phyloP scores from a whole-genome alignment of 2,329 filamentous ascomycete genomes.

The Aspergillus nomiae region DNA sequence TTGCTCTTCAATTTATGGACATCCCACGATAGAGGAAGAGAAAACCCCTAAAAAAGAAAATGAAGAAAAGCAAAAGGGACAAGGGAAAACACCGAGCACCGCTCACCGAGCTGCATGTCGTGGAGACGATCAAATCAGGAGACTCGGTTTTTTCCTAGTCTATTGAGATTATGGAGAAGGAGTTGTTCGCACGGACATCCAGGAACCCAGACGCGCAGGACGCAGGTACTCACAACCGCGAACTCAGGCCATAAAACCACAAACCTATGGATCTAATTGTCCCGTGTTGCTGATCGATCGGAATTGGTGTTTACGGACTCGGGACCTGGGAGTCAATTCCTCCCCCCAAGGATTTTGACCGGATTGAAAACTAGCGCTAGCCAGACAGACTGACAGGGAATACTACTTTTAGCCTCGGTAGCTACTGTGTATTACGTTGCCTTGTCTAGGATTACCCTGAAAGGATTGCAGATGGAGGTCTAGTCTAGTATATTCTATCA shows the following conservation, averaged over 20 bases:
- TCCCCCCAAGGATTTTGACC: neutral
- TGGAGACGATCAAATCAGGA: slow-evolving; percentile 10
- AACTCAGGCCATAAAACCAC: neutral
- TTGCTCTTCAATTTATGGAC: neutral
- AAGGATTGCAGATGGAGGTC: neutral
- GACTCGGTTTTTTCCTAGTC: slow-evolving; percentile 3
- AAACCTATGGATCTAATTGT: neutral
- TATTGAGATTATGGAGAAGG: neutral
- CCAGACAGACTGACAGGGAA: neutral
- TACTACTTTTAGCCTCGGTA: neutral
- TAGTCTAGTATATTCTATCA: slow-evolving; percentile 7
- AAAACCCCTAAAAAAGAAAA: neutral
- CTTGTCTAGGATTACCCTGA: neutral
- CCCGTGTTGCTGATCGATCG: slow-evolving; percentile 3
- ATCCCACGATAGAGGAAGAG: neutral
- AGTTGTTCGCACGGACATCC: slow-evolving; percentile 7
- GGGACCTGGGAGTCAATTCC: neutral
- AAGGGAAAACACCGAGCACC: neutral
- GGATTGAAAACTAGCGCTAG: neutral
- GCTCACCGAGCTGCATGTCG: neutral
- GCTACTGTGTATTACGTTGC: neutral
- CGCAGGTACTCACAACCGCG: neutral
- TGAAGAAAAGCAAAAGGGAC: neutral
- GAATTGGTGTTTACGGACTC: neutral
- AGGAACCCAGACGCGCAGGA: neutral